A percentile compares a stretch with the other conserved stretches of the same genome.
phyloP scores from a whole-genome alignment of 2,329 filamentous ascomycete species.

The Cladophialophora immunda region DNA sequence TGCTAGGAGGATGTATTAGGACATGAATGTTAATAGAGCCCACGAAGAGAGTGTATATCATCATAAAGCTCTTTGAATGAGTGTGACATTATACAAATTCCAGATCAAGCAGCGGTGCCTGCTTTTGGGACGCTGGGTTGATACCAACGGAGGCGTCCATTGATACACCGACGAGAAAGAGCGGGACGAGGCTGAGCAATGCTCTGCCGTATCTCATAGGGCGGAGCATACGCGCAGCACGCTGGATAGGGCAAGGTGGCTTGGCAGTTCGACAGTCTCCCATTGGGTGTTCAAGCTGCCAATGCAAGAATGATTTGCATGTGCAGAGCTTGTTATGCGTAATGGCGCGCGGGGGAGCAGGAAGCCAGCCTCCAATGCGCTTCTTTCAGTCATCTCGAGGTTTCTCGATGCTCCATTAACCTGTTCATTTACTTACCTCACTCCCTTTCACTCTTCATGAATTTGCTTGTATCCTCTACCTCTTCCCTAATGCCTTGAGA shows the following conservation, averaged over 20 bases:
- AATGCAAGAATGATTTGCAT: slow-evolving; percentile 27
- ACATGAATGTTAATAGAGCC: too few species aligned
- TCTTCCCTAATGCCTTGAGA: slow-evolving; percentile 27
- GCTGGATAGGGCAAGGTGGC: neutral
- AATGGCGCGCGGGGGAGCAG: neutral
- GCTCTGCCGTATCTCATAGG: too few species aligned
- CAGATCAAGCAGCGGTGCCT: too few species aligned
- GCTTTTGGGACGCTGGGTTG: too few species aligned
- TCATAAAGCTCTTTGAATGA: too few species aligned
- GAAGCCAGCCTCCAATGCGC: slow-evolving; percentile 2
- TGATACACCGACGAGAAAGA: too few species aligned
- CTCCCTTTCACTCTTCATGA: neutral
- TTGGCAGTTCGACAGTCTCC: neutral
- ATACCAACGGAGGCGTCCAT: too few species aligned
- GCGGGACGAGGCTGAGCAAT: too few species aligned
- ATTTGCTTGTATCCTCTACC: neutral
- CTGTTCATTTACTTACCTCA: neutral
- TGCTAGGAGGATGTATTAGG: too few species aligned
- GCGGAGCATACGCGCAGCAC: too few species aligned
- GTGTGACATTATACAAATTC: too few species aligned
- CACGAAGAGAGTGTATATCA: too few species aligned
- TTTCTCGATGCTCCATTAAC: neutral
- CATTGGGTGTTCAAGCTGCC: neutral
- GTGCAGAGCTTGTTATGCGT: slow-evolving; percentile 5
- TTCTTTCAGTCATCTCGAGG: neutral